Base-by-base conservation (phyloP, 805 yeast species). In the Jamesozyma jinghongensis region DNA sequence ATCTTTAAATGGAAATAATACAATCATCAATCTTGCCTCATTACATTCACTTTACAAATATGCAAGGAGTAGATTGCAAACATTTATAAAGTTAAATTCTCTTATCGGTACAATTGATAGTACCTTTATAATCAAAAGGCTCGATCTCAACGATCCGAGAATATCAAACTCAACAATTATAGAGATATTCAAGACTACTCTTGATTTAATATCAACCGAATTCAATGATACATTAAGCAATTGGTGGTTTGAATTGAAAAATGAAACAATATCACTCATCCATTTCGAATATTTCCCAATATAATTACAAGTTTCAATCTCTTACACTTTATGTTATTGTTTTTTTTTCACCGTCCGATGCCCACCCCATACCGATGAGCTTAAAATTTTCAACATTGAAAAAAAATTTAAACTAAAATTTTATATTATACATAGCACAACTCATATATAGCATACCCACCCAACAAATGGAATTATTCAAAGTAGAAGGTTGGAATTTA, bases 401-500 rank as follows among this genome's bases (percentile, higher is more conserved):
- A 60, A 42, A 35, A 37, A 37, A 17, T 30, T 34, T 33, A 18
- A 28, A 16, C 25, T 3, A 25, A 18, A 12, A 19, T 6, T 5
- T 19, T 19, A 28, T 36, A 12, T 19, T 18, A 36, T n/a, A 13
- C 34, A 22, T 20, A 22, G 12, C 19, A 30, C 17, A 19, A 31
- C 11, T 13, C 14, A 19, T 22, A 17, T 20, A 14, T 18, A 19
- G 8, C n/a, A n/a, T n/a, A n/a, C n/a, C n/a, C n/a, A n/a, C n/a
- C n/a, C n/a, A n/a, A n/a, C n/a, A n/a, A n/a, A 81, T 81, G 88
- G 73, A 84, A 26, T 68, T 85, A 46, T 85, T 85, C 56, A 73
- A 80, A 56, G 87, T 82, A 17, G 85, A 78, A 39, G 95, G 94
- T 14, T 85, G 95, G 95, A 71, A 79, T 48, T 57, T 85, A 40